A percentile compares a stretch with the other conserved stretches of the same genome.
Evolutionary conservation across 345 rosid species (phyloP).

Genomic region (rapeseed (Brassica napus)): Da-Ae NC_063448.1:3239001-3239500

Average conservation of each 20-base stretch:
- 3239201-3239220: constrained; percentile 99
- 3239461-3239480: constrained; percentile 42
- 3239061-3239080: background rate
- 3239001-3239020: constrained; percentile 66
- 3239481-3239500: constrained; percentile 21
- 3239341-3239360: constrained; percentile 94
- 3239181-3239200: constrained; percentile 86
- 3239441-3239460: constrained; percentile 98
- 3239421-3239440: constrained; percentile 98
- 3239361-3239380: constrained; percentile 98
- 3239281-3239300: constrained; percentile 4
- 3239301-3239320: constrained; percentile 59
- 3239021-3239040: background rate
- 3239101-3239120: constrained; percentile 22
- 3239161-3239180: constrained; percentile 80
- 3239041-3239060: constrained; percentile 17
- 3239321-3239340: constrained; percentile 99
- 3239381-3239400: constrained; percentile 96
- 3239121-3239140: constrained; percentile 24
- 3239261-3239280: constrained; percentile 27
- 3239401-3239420: constrained; percentile 99
- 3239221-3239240: constrained; percentile 94
- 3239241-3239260: constrained; percentile 22
- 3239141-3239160: constrained; percentile 63
- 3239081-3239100: constrained; percentile 20